Conservation (phyloP, 2,329 filamentous ascomycete species). For the Fusarium sp. region DNA sequence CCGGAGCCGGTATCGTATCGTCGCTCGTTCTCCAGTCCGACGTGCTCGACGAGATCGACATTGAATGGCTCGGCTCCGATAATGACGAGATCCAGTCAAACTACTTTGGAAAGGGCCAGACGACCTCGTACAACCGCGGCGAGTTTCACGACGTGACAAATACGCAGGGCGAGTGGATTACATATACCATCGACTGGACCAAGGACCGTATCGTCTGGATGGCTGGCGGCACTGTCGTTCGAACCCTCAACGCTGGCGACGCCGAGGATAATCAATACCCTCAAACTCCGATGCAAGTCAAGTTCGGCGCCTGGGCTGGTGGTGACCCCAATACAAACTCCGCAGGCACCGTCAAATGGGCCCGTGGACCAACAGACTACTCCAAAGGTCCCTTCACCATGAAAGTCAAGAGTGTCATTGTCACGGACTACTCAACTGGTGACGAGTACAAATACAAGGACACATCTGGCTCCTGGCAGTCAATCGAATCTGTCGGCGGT, state of each 20-base stretch:
- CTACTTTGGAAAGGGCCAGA: slow-evolving; percentile 95
- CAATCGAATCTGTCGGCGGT: slow-evolving; percentile 84
- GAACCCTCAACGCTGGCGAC: slow-evolving; percentile 75
- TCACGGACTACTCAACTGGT: slow-evolving; percentile 94
- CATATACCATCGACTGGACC: slow-evolving; percentile 94
- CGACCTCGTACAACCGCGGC: slow-evolving; percentile 86
- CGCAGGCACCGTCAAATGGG: slow-evolving; percentile 88
- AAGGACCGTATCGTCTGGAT: slow-evolving; percentile 85
- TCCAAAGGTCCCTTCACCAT: slow-evolving; percentile 85
- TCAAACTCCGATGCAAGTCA: slow-evolving; percentile 94
- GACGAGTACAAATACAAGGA: slow-evolving; percentile 85
- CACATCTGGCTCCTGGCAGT: slow-evolving; percentile 79
- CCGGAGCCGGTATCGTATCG: slow-evolving; percentile 91
- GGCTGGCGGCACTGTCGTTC: slow-evolving; percentile 80
- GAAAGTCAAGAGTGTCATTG: slow-evolving; percentile 77
- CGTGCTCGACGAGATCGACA: slow-evolving; percentile 93
- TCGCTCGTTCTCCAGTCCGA: slow-evolving; percentile 93
- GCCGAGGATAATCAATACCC: slow-evolving; percentile 83
- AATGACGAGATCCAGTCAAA: slow-evolving; percentile 87
- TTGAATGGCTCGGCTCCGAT: slow-evolving; percentile 91
- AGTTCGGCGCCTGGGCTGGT: slow-evolving; percentile 91
- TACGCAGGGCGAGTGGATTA: slow-evolving; percentile 82
- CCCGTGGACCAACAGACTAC: slow-evolving; percentile 87
- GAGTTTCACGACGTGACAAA: slow-evolving; percentile 75
- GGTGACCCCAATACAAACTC: slow-evolving; percentile 81